Evolutionary conservation across 2,329 filamentous ascomycete genomes (phyloP).

Genomic region (Scedosporium minutisporum): DNA sequence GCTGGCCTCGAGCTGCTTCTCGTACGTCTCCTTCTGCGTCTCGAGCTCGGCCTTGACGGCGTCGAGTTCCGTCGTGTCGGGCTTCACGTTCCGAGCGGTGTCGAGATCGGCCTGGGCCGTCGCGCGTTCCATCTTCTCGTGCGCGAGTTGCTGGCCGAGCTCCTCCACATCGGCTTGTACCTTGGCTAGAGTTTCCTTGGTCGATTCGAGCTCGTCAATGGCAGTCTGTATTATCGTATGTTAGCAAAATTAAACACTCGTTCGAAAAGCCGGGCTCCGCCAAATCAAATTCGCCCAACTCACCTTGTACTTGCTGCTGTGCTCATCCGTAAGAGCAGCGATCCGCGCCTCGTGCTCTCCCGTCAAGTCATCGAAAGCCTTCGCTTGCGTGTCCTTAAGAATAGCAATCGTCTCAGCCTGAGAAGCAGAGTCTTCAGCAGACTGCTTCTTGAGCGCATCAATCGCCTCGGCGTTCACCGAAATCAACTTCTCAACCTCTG

Average conservation of each 20-base stretch:
- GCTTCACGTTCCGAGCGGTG: conserved; percentile 43
- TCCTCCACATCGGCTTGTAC: conserved; percentile 37
- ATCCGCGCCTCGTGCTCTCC: conserved; percentile 23
- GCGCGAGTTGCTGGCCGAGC: conserved; percentile 43
- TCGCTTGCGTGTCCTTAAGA: conserved; percentile 23
- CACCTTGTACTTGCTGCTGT: conserved; percentile 19
- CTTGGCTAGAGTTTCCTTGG: conserved; percentile 34
- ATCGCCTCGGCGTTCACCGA: conserved; percentile 31
- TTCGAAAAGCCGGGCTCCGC: too few species aligned
- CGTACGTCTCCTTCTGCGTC: conserved; percentile 24
- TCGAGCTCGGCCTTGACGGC: conserved; percentile 39
- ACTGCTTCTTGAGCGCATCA: conserved; percentile 29
- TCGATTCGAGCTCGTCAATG: conserved; percentile 24
- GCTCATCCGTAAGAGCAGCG: conserved; percentile 16
- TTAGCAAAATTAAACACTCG: neutral
- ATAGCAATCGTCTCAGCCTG: conserved; percentile 27
- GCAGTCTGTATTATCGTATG: neutral
- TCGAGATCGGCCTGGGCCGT: conserved; percentile 52
- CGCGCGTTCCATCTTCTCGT: conserved; percentile 51
- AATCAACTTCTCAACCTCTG: conserved; percentile 37
- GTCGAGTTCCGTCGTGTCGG: conserved; percentile 46
- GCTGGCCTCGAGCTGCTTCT: conserved; percentile 24
- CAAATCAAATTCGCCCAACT: neutral
- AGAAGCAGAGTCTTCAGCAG: conserved; percentile 28
- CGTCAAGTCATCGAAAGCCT: conserved; percentile 39